These are phyloP conservation scores for Dendrobium catenatum DNA, from an alignment of 106 monocot species.

Conservation along the genomic window DNA sequence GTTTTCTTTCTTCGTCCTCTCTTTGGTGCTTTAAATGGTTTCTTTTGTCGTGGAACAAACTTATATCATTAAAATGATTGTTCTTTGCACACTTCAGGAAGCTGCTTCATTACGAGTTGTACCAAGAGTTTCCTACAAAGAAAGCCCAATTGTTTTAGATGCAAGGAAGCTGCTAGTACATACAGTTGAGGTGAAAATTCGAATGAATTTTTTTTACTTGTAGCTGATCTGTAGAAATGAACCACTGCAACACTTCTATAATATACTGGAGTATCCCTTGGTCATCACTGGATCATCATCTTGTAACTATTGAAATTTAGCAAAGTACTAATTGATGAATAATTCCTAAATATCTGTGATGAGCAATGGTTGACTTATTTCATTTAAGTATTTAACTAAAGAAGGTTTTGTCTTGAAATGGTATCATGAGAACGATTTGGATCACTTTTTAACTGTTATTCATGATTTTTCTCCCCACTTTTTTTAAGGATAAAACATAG, in stretches of 20 bases:
- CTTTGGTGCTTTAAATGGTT: background rate
- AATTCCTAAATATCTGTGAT: too few species aligned
- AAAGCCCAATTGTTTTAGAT: conserved; percentile 72
- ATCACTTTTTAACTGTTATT: too few species aligned
- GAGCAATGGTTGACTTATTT: too few species aligned
- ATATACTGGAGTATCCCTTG: too few species aligned
- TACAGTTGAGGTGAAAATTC: conserved; percentile 51
- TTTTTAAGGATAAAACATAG: too few species aligned
- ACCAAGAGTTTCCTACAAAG: conserved; percentile 67
- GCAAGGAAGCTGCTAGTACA: conserved; percentile 69
- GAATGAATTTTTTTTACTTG: background rate
- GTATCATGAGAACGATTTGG: too few species aligned
- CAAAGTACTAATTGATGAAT: too few species aligned
- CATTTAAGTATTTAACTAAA: too few species aligned
- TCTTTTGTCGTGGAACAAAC: background rate
- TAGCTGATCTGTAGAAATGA: background rate
- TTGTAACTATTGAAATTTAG: too few species aligned
- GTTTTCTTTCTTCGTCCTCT: background rate
- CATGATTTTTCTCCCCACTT: too few species aligned
- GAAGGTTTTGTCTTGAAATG: too few species aligned
- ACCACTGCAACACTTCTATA: background rate
- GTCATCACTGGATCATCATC: too few species aligned
- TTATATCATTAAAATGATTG: background rate
- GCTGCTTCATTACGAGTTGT: conserved; percentile 67
- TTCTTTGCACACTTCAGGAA: conserved; percentile 33